A percentile compares a stretch with the other conserved stretches of the same genome.
Conservation (phyloP, 176 grass and related monocot species). For the Zizania latifolia region DNA sequence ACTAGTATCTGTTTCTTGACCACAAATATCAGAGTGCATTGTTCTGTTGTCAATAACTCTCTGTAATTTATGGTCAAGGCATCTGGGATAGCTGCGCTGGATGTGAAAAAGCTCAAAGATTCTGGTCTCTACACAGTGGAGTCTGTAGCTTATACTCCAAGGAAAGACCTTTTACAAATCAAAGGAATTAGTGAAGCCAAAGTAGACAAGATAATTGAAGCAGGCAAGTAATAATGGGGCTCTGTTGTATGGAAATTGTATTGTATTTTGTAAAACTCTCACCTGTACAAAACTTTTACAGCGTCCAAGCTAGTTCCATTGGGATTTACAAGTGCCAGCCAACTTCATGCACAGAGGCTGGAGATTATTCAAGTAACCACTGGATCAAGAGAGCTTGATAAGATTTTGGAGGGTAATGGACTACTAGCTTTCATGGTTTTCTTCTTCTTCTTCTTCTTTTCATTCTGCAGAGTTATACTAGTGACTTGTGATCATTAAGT, state of each 20-base stretch:
- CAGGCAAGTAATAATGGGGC: conserved; percentile 37
- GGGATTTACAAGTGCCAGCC: conserved; percentile 96
- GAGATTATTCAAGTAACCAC: conserved; percentile 97
- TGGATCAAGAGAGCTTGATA: conserved; percentile 96
- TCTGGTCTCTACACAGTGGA: conserved; percentile 73
- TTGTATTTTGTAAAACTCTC: background rate
- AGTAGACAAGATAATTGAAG: conserved; percentile 97
- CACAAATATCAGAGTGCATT: background rate
- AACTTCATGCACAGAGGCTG: conserved; percentile 84
- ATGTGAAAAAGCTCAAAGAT: conserved; percentile 97
- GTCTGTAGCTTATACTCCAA: conserved; percentile 83
- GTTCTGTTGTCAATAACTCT: background rate
- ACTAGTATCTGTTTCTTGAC: background rate
- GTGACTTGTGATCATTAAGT: background rate
- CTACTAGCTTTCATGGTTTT: conserved; percentile 1
- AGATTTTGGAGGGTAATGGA: conserved; percentile 83
- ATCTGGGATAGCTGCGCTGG: conserved; percentile 85
- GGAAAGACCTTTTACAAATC: conserved; percentile 90
- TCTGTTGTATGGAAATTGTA: conserved; percentile 3
- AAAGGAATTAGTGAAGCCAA: conserved; percentile 98
- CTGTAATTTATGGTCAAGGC: conserved; percentile 41
- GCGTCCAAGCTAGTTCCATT: conserved; percentile 84
- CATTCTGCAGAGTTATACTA: background rate
- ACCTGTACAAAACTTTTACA: conserved; percentile 24
- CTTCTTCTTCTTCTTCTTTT: background rate